Conservation (phyloP, 1,284 basidiomycete species). For the Inonotus hispidus region DNA sequence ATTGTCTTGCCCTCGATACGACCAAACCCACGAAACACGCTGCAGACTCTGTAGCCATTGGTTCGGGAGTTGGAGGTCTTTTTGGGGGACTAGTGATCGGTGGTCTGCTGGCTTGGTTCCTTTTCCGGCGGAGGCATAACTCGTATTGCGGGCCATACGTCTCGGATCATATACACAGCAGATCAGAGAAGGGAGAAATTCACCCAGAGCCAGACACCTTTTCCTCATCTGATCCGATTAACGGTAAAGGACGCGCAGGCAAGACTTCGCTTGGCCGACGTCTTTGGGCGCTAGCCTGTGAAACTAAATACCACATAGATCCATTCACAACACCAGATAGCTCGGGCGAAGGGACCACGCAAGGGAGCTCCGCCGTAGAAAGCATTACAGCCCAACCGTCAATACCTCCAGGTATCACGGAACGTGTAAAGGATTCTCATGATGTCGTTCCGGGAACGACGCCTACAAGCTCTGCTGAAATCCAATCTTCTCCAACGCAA, state of each 20-base stretch:
- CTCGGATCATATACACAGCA: constrained; percentile 3
- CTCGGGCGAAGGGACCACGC: constrained; percentile 2
- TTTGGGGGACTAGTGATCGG: constrained; percentile 38
- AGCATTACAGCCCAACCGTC: neutral
- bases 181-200: neutral
- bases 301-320: constrained; percentile 46
- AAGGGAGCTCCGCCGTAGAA: neutral
- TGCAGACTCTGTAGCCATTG: constrained; percentile 30
- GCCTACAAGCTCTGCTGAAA: constrained; percentile 7
- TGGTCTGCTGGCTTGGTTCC: constrained; percentile 21
- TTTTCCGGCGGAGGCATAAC: constrained; percentile 4
- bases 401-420: neutral
- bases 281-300: constrained; percentile 21
- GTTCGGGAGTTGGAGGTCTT: constrained; percentile 40
- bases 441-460: constrained; percentile 3
- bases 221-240: neutral
- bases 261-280: neutral
- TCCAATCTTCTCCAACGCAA: constrained; percentile 5
- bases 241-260: neutral
- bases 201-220: neutral
- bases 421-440: neutral
- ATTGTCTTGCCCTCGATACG: constrained; percentile 33
- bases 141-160: constrained; percentile 8
- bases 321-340: constrained; percentile 37
- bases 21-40: constrained; percentile 17